Base-by-base conservation (phyloP, 2,329 filamentous ascomycete species). In the Bipolaris oryzae region DNA sequence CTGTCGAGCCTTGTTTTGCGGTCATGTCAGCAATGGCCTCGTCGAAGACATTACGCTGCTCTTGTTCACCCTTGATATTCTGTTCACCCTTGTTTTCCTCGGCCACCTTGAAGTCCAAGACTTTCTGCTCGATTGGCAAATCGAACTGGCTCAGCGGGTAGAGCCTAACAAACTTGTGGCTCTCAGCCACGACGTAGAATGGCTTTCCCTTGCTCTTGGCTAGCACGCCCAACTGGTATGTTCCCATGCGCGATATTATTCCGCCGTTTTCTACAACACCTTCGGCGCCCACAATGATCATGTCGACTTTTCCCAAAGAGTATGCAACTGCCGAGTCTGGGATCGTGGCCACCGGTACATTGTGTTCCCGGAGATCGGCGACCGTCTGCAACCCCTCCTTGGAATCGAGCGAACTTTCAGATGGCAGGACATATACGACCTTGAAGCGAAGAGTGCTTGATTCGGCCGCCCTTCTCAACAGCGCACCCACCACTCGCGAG, bases 191-290 rank as follows among this genome's bases (percentile, higher is more conserved):
- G 16, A 96, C 92, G 71, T 96, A 96, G 67, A 98, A 91, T 0
- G 90, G 90, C 61, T 91, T 88, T 37, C 88, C 86, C 59, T 85
- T 84, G 13, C 84, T 84, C 68, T 88, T 88, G 5, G 93, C 92
- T 50, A 97, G 80, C 65, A 92, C 81, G 1, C 91, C 93, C 66
- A 98, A 89, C 79, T 96, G 92, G 67, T 91, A 94, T 3, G 87
- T 89, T 23, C 94, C 94, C 78, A 98, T 85, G 46, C 93, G 83
- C 21, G 90, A 94, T 65, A 99, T 91, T 66, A 98, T 89, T 35
- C 94, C 94, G 47, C 95, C 95, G 72, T 96, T 96, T 72, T 96
- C 91, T 18, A 96, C 91, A 15, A 98, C 92, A 38, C 92, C 93
- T 76, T 98, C 94, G 1, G 86, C 79, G 42, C 86, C 86, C 1